Conservation (phyloP, 2,329 filamentous ascomycete genomes). For the Fusarium sp. region DNA sequence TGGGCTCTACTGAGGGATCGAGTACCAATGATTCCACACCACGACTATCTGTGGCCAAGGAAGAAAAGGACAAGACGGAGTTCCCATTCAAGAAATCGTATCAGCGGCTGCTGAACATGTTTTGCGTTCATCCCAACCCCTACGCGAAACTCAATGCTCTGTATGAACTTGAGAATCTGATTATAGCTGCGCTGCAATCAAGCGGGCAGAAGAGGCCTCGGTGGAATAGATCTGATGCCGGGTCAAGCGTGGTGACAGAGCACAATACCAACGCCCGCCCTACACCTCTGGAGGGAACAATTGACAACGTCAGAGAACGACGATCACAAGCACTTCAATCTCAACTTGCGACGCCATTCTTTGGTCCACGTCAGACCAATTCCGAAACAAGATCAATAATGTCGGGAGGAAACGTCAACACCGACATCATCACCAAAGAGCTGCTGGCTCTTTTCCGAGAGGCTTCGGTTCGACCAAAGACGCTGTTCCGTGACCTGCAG, state of each 20-base stretch:
- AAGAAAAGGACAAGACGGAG: conserved; percentile 54
- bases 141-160: conserved; percentile 86
- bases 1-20: conserved; percentile 56
- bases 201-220: conserved; percentile 49
- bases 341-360: conserved; percentile 43
- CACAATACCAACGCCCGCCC: conserved; percentile 51
- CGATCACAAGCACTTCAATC: conserved; percentile 63
- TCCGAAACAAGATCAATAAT: conserved; percentile 61
- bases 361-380: conserved; percentile 57
- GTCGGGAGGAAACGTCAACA: conserved; percentile 63
- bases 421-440: conserved; percentile 73
- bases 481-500: conserved; percentile 83
- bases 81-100: conserved; percentile 89
- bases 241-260: conserved; percentile 49
- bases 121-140: conserved; percentile 90
- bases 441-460: conserved; percentile 76
- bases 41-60: conserved; percentile 38
- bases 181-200: conserved; percentile 74
- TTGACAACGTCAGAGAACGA: conserved; percentile 76
- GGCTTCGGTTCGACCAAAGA: conserved; percentile 77
- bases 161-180: conserved; percentile 84
- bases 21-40: conserved; percentile 43
- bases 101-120: conserved; percentile 81
- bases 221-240: conserved; percentile 52
- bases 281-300: conserved; percentile 71